A percentile compares a stretch with the other conserved stretches of the same genome.
These are phyloP conservation scores for Clarireedia homoeocarpa DNA, from an alignment of 2,329 filamentous ascomycete genomes.

Conservation along the genomic window DNA sequence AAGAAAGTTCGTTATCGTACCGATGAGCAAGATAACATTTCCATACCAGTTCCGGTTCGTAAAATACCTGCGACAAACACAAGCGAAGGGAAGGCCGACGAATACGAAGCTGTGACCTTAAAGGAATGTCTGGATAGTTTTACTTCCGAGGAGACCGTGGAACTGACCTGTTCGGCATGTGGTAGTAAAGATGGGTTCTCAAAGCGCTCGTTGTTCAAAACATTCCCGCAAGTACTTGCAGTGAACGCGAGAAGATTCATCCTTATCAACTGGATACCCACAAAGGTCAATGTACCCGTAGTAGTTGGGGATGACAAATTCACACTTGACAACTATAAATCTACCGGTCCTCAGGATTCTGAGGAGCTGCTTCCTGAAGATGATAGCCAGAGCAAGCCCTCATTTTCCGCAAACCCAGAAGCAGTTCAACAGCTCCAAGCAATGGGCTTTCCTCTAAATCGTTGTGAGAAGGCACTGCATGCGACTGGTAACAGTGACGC, in stretches of 20 bases:
- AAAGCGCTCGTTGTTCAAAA: conserved; percentile 86
- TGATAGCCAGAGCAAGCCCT: conserved; percentile 35
- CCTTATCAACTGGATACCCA: conserved; percentile 92
- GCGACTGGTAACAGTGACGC: conserved; percentile 83
- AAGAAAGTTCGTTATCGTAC: conserved; percentile 81
- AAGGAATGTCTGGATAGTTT: conserved; percentile 86
- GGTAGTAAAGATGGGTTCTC: conserved; percentile 73
- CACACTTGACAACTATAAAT: conserved; percentile 70
- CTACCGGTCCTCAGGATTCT: conserved; percentile 57
- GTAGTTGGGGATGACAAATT: conserved; percentile 75
- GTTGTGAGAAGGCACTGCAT: conserved; percentile 81
- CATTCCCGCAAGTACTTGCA: conserved; percentile 75
- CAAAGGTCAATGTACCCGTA: conserved; percentile 92
- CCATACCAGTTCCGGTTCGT: conserved; percentile 70
- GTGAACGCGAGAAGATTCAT: conserved; percentile 91
- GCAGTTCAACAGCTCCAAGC: conserved; percentile 70
- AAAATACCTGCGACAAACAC: conserved; percentile 39
- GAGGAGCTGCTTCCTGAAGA: conserved; percentile 81
- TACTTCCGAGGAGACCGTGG: conserved; percentile 72
- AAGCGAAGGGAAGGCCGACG: conserved; percentile 34
- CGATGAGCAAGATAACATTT: conserved; percentile 91
- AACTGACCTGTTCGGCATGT: conserved; percentile 76
- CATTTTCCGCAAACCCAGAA: conserved; percentile 60
- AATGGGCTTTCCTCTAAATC: conserved; percentile 83
- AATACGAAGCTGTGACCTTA: conserved; percentile 56